Conservation (phyloP, 169 alveolate species). For the Perkinsus olseni region DNA sequence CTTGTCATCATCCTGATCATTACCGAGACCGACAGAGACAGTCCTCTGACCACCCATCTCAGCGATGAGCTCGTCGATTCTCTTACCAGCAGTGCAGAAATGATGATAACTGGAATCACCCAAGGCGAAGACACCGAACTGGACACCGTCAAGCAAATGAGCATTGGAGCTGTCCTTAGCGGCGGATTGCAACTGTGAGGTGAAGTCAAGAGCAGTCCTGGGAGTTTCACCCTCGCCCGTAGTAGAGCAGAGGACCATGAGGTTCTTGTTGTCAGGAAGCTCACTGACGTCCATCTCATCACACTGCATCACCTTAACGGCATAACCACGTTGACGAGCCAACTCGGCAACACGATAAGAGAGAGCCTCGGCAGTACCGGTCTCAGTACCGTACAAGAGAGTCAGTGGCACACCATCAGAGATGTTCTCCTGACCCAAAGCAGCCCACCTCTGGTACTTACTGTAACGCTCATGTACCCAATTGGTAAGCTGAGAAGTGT, state of each 20-base stretch:
- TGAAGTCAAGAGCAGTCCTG: not conserved
- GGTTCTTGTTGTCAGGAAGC: not conserved
- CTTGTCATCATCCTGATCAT: conserved; percentile 41
- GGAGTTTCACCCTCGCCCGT: conserved; percentile 8
- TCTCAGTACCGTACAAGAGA: conserved; percentile 8
- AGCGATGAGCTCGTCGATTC: conserved; percentile 35
- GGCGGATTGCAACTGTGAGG: not conserved
- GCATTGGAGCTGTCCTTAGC: not conserved
- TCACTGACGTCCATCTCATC: not conserved
- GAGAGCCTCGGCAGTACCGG: conserved; percentile 8
- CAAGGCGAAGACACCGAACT: conserved; percentile 31
- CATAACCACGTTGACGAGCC: not conserved
- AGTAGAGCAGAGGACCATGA: conserved; percentile 1
- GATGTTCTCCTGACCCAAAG: not conserved
- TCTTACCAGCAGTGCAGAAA: conserved; percentile 45
- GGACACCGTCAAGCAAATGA: not conserved
- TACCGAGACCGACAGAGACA: conserved; percentile 34
- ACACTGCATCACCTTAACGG: not conserved
- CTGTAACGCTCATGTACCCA: conserved; percentile 21
- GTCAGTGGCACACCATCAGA: not conserved
- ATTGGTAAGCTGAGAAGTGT: not conserved
- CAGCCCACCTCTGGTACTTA: not conserved
- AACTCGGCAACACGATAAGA: not conserved
- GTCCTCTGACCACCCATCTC: conserved; percentile 43
- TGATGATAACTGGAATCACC: conserved; percentile 45